These are phyloP conservation scores for Atalantia buxifolia DNA, from an alignment of 345 rosid species.

Conservation along the genomic window DNA sequence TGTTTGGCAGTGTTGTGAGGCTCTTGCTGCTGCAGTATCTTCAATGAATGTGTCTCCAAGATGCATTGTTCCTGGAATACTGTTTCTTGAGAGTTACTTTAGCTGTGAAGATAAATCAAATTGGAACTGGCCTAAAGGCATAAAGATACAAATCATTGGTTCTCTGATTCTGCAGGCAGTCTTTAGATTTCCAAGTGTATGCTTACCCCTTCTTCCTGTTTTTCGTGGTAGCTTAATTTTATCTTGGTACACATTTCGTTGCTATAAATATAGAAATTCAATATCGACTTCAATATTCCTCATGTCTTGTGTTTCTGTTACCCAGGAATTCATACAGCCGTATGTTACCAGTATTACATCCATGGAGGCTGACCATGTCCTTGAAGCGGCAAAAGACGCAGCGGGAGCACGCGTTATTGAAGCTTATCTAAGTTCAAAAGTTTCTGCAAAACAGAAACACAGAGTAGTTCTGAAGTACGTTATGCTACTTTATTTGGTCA, in stretches of 20 bases:
- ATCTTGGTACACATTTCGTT: background rate
- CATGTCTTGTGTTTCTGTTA: slow-evolving; percentile 13
- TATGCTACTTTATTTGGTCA: slow-evolving; percentile 10
- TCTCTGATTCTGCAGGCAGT: slow-evolving; percentile 85
- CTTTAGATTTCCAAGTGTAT: slow-evolving; percentile 74
- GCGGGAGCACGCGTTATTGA: slow-evolving; percentile 88
- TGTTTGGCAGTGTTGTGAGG: slow-evolving; percentile 72
- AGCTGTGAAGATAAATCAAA: slow-evolving; percentile 48
- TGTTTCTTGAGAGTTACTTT: slow-evolving; percentile 84
- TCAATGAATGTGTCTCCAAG: slow-evolving; percentile 50
- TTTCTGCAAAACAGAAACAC: slow-evolving; percentile 71
- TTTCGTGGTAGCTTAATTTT: background rate
- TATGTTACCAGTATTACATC: slow-evolving; percentile 61
- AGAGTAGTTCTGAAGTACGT: slow-evolving; percentile 73
- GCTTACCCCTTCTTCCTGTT: slow-evolving; percentile 25
- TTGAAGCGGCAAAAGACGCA: slow-evolving; percentile 72
- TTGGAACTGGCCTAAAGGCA: slow-evolving; percentile 77
- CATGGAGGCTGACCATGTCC: slow-evolving; percentile 66
- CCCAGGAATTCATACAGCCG: slow-evolving; percentile 75
- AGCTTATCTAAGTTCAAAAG: slow-evolving; percentile 73
- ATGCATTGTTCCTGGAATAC: slow-evolving; percentile 59
- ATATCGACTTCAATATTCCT: too few relatives aligned
- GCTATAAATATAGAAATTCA: background rate
- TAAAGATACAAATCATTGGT: slow-evolving; percentile 81
- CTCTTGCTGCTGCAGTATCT: slow-evolving; percentile 69